A percentile compares a stretch with the other conserved stretches of the same genome.
Evolutionary conservation across 2,329 filamentous ascomycete genomes (phyloP).

Genomic region (Aspergillus ibericus): DNA sequence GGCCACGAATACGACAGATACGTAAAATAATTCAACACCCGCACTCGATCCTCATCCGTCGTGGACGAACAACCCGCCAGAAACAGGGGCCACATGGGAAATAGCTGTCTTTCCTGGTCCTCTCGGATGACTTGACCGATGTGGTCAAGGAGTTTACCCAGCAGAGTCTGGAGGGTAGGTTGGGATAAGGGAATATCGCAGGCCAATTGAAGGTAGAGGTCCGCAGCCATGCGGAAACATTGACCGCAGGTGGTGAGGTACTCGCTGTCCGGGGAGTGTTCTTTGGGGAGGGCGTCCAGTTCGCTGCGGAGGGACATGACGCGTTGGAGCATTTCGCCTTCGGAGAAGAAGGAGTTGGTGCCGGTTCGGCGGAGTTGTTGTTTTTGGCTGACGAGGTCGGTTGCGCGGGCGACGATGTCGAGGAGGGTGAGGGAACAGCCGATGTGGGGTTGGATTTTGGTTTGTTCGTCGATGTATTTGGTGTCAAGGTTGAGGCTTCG

Average conservation of each 20-base stretch:
- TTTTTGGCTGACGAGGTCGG: constrained; percentile 1
- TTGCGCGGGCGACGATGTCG: constrained; percentile 1
- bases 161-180: not conserved
- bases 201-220: not conserved
- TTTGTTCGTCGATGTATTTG: not conserved
- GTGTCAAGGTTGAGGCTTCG: not conserved
- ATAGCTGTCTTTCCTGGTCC: constrained; percentile 2
- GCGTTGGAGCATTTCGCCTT: constrained; percentile 1
- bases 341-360: not conserved
- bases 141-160: not conserved
- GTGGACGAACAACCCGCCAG: not conserved
- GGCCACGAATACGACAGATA: constrained; percentile 2
- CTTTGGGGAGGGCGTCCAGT: not conserved
- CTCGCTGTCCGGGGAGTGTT: not conserved
- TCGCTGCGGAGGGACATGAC: not conserved
- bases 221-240: not conserved
- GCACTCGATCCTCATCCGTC: not conserved
- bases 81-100: constrained; percentile 4
- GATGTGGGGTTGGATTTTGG: not conserved
- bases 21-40: not conserved
- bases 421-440: not conserved
- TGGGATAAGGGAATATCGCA: not conserved
- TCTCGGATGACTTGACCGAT: constrained; percentile 1
- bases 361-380: not conserved
- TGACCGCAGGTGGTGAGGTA: not conserved